Conservation (phyloP, 169 alveolate species). For the Cryptosporidium tyzzeri region DNA sequence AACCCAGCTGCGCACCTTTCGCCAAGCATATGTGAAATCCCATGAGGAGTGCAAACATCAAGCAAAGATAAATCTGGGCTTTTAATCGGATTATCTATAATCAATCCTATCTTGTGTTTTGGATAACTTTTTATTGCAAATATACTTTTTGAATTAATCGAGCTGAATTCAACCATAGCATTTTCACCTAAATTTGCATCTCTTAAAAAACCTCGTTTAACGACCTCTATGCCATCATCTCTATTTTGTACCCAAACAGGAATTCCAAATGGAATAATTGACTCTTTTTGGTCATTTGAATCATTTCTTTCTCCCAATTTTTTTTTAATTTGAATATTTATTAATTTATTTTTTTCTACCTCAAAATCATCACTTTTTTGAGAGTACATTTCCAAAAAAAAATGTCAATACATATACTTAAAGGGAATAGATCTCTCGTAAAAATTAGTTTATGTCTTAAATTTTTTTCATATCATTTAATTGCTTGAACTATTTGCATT, state of each 20-base stretch:
- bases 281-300: constrained; percentile 29
- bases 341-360: constrained; percentile 13
- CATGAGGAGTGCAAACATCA: constrained; percentile 63
- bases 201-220: constrained; percentile 49
- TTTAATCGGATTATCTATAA: constrained; percentile 49
- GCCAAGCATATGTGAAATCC: constrained; percentile 64
- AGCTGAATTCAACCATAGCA: constrained; percentile 58
- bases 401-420: neutral
- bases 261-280: constrained; percentile 53
- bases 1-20: constrained; percentile 63
- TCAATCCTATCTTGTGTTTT: constrained; percentile 48
- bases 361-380: constrained; percentile 1
- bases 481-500: constrained; percentile 23
- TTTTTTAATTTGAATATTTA: constrained; percentile 9
- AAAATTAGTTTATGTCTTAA: neutral
- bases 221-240: neutral
- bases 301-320: neutral
- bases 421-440: constrained; percentile 1
- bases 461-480: constrained; percentile 16
- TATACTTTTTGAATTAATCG: constrained; percentile 34
- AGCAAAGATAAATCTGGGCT: constrained; percentile 60
- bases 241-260: constrained; percentile 59
- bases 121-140: constrained; percentile 55
- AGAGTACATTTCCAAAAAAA: constrained; percentile 6
- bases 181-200: constrained; percentile 73